Conservation (phyloP, 352 stramenopile species). For the Pythium sukuiense region DNA sequence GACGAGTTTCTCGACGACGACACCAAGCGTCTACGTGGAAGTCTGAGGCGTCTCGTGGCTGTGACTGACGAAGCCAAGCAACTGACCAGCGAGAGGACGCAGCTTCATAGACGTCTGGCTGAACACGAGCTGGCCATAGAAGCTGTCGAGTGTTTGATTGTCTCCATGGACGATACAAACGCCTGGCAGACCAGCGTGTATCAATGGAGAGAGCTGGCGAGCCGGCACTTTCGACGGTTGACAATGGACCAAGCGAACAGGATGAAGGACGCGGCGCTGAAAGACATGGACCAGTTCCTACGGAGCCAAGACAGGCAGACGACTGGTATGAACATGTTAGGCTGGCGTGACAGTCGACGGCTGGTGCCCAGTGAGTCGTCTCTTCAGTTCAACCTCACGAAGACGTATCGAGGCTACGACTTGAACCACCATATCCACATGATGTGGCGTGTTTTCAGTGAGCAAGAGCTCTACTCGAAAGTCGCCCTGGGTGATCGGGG, state of each 20-base stretch:
- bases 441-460: neutral
- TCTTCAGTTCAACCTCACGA: conserved; percentile 1
- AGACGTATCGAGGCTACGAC: neutral
- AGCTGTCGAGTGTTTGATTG: neutral
- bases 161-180: neutral
- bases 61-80: no score
- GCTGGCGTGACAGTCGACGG: neutral
- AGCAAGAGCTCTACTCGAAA: neutral
- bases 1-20: no score
- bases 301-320: no score
- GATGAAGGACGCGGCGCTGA: neutral
- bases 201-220: neutral
- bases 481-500: neutral
- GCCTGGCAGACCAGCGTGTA: neutral
- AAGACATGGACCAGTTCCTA: no score
- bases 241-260: neutral
- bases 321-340: neutral
- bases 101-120: no score
- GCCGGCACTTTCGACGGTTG: neutral
- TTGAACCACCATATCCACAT: neutral
- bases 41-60: neutral
- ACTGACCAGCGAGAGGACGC: no score
- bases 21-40: no score
- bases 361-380: neutral
- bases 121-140: no score